phyloP scores from a whole-genome alignment of 768 basidiomycete species.

The Tulasnella sp. region DNA sequence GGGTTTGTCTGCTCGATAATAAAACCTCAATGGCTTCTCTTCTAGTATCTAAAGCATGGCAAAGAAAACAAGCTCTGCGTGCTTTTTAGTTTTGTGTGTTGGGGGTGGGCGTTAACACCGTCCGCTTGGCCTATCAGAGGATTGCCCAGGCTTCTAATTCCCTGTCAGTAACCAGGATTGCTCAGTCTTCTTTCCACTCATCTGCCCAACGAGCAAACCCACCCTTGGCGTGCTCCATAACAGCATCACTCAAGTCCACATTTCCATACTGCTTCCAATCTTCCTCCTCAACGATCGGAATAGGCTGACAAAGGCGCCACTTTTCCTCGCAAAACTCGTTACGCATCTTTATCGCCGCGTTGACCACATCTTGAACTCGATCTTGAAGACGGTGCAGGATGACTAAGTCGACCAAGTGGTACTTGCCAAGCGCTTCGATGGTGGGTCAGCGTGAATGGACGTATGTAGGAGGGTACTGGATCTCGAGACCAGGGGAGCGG shows the following conservation, averaged over 20 bases:
- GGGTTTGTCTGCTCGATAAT: too few relatives aligned
- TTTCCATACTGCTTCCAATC: not conserved
- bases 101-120: too few relatives aligned
- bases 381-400: not conserved
- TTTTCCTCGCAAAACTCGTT: not conserved
- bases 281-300: not conserved
- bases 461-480: not conserved
- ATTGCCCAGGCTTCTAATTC: too few relatives aligned
- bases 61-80: too few relatives aligned
- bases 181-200: too few relatives aligned
- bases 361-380: not conserved
- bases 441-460: not conserved
- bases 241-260: slow-evolving; percentile 2
- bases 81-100: too few relatives aligned
- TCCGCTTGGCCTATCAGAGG: too few relatives aligned
- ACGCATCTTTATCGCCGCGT: not conserved
- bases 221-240: not conserved
- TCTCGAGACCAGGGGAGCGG: not conserved
- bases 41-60: too few relatives aligned
- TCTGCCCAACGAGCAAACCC: not conserved
- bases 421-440: not conserved
- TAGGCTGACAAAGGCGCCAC: not conserved
- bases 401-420: slow-evolving; percentile 2
- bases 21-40: too few relatives aligned
- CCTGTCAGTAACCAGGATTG: too few relatives aligned